Evolutionary conservation across 176 grass and related monocot genomes (phyloP), one percentile per base, ranked within the genome.

Genomic region (Oryza meyeriana): DNA sequence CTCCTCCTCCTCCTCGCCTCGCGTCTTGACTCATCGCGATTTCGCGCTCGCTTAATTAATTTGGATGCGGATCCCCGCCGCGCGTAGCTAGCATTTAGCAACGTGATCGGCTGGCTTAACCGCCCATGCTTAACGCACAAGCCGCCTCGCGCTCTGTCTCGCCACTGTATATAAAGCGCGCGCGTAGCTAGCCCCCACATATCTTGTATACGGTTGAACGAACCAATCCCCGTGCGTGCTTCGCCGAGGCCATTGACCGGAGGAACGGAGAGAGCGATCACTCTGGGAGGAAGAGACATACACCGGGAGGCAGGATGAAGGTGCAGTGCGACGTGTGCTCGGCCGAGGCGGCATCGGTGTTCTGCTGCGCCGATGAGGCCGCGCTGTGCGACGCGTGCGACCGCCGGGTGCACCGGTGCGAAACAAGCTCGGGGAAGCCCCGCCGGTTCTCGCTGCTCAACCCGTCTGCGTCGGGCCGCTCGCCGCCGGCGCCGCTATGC

Each of bases 291-390:
- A 17, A 12, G 6, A 12, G n/a, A 17, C 40, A 11, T 3, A 11
- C 39, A 10, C 44, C 10, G 41, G 12, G 26, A 4, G 12, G 26
- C 1, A 64, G 11, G 79, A 95, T 96, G 94, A 96, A 93, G 88
- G 77, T 93, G 80, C 94, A 89, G 88, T 96, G 94, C 89, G 94
- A 96, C 89, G 88, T 83, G 79, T 96, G 94, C 71, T 76, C 83
- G 48, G 67, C 81, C 5, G 83, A 89, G 72, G 86, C 90, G 10
- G 94, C 94, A 14, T 93, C 94, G 2, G 94, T 96, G 52, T 96
- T 96, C 90, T 96, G 94, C 85, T 96, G 94, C 73, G 90, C 94
- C 69, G 94, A 96, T 38, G 94, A 96, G 86, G 94, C 94, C 16
- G 94, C 90, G 48, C 90, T 96, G 16, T 96, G 94, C 85, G 94